phyloP scores from a whole-genome alignment of 768 basidiomycete species.

The Tylopilus sp. region DNA sequence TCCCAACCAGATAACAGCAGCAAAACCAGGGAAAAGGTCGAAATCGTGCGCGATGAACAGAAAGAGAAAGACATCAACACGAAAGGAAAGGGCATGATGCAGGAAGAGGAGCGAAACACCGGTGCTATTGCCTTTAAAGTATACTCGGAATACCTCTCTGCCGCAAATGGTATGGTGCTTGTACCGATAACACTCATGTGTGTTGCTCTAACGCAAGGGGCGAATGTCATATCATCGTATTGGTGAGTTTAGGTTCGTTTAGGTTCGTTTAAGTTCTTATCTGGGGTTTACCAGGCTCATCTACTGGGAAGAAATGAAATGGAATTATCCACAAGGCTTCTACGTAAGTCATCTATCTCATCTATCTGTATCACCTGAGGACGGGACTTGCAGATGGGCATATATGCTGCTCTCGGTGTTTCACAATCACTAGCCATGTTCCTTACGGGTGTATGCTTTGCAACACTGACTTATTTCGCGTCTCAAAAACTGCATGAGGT shows the following conservation, averaged over 20 bases:
- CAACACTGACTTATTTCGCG: slow-evolving; percentile 72
- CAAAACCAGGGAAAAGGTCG: slow-evolving; percentile 34
- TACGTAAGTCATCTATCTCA: slow-evolving; percentile 48
- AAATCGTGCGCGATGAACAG: slow-evolving; percentile 33
- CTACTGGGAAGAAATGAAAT: slow-evolving; percentile 61
- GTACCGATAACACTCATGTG: slow-evolving; percentile 64
- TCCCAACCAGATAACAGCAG: slow-evolving; percentile 48
- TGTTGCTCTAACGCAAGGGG: slow-evolving; percentile 62
- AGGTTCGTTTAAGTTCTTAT: not conserved
- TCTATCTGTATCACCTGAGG: slow-evolving; percentile 28
- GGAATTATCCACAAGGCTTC: slow-evolving; percentile 57
- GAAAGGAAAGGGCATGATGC: slow-evolving; percentile 64
- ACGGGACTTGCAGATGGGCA: slow-evolving; percentile 56
- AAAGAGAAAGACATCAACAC: slow-evolving; percentile 32
- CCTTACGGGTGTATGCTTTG: slow-evolving; percentile 61
- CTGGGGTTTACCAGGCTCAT: slow-evolving; percentile 52
- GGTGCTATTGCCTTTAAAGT: slow-evolving; percentile 46
- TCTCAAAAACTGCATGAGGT: slow-evolving; percentile 66
- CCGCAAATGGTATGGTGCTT: slow-evolving; percentile 63
- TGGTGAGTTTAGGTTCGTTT: slow-evolving; percentile 45
- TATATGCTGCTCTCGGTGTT: slow-evolving; percentile 73
- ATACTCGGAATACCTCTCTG: slow-evolving; percentile 53
- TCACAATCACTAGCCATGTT: slow-evolving; percentile 67
- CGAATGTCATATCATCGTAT: slow-evolving; percentile 68
- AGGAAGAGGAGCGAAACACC: slow-evolving; percentile 76